These are phyloP conservation scores for Pholiota microspora DNA, from an alignment of 768 basidiomycete genomes.

Conservation along the genomic window DNA sequence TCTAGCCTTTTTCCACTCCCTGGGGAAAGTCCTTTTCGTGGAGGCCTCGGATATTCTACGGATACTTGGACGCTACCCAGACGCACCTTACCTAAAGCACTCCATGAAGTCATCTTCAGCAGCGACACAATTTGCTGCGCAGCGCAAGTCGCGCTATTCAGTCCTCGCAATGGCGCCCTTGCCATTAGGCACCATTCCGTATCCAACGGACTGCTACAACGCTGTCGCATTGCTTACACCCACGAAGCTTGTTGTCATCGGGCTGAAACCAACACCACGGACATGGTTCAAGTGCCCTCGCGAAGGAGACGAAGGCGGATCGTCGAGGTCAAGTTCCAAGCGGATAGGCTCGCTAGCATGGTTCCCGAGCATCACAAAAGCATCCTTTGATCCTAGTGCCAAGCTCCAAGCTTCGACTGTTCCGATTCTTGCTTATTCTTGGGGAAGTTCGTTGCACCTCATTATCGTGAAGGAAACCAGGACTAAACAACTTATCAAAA, in stretches of 20 bases:
- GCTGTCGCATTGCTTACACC: slow-evolving; percentile 87
- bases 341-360: slow-evolving; percentile 73
- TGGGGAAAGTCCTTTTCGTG: slow-evolving; percentile 92
- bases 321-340: slow-evolving; percentile 40
- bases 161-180: slow-evolving; percentile 80
- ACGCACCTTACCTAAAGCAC: slow-evolving; percentile 22
- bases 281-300: slow-evolving; percentile 87
- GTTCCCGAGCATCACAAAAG: slow-evolving; percentile 62
- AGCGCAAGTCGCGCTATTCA: slow-evolving; percentile 55
- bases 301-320: slow-evolving; percentile 41
- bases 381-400: slow-evolving; percentile 14
- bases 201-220: slow-evolving; percentile 77
- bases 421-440: slow-evolving; percentile 81
- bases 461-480: slow-evolving; percentile 64
- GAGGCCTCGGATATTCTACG: slow-evolving; percentile 93
- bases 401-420: slow-evolving; percentile 26
- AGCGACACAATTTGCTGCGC: slow-evolving; percentile 29
- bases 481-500: slow-evolving; percentile 45
- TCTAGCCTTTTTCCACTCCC: slow-evolving; percentile 90
- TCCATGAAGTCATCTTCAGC: slow-evolving; percentile 4
- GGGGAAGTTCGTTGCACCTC: slow-evolving; percentile 70
- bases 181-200: slow-evolving; percentile 71
- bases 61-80: slow-evolving; percentile 89
- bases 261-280: slow-evolving; percentile 85
- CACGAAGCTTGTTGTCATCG: slow-evolving; percentile 89